phyloP scores from a whole-genome alignment of 768 basidiomycete genomes.

The Kwoniella pini region DNA sequence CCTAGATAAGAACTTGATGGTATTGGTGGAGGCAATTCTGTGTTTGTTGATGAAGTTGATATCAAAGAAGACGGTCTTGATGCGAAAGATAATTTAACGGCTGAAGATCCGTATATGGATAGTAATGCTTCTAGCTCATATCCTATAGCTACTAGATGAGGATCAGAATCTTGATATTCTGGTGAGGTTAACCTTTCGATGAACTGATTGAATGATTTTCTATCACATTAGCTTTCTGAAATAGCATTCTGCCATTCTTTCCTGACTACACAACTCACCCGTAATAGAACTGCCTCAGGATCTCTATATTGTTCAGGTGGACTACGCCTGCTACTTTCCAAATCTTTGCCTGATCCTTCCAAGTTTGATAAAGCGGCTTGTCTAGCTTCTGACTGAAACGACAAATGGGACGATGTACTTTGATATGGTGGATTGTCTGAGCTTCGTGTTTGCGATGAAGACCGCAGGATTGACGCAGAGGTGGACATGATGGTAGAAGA shows the following conservation, averaged over 20 bases:
- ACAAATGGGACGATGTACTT: background rate
- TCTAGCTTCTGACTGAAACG: background rate
- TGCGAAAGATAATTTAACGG: conserved; percentile 32
- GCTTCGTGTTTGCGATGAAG: background rate
- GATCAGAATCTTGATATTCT: conserved; percentile 38
- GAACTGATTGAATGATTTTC: no score
- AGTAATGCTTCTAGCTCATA: conserved; percentile 52
- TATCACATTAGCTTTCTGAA: no score
- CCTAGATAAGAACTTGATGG: background rate
- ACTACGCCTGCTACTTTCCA: conserved; percentile 14
- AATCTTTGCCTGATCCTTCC: conserved; percentile 6
- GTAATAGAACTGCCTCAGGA: conserved; percentile 25
- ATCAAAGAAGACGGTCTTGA: conserved; percentile 36
- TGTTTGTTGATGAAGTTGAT: conserved; percentile 1
- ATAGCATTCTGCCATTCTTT: no score
- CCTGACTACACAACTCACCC: conserved; percentile 10
- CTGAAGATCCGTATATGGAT: conserved; percentile 41
- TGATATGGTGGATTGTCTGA: background rate
- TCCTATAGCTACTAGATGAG: conserved; percentile 44
- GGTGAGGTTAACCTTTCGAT: conserved; percentile 39
- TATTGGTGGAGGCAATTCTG: background rate
- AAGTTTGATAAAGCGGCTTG: background rate
- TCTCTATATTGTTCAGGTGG: conserved; percentile 23
- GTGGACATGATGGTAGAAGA: background rate
- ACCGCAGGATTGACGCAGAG: no score